Base-by-base conservation (phyloP, 192 early-diverging fungal genomes). In the Rhizophlyctis rosea region DNA sequence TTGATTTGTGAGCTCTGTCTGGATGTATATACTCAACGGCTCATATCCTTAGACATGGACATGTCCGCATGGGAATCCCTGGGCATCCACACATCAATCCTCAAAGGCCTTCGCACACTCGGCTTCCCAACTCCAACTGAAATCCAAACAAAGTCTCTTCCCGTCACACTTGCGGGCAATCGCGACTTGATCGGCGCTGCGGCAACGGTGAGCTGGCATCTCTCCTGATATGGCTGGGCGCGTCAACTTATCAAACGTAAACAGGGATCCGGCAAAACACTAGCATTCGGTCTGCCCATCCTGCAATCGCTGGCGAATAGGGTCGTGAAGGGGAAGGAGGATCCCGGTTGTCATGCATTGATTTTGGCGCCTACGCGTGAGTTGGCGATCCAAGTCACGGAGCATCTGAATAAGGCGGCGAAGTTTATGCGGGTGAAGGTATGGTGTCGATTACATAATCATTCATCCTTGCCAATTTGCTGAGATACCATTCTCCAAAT, bases 201-300 rank as follows among this genome's bases (percentile, higher is more conserved):
- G 1, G 91, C 94, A 63, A 98, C 96, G 3, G 85, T 85, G 76
- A 57, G 65, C 65, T 0, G 33, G 58, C 4, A 71, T 94, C 75
- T 94, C 93, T 5, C 72, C 95, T n/a, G n/a, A n/a, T n/a, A n/a
- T n/a, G n/a, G n/a, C n/a, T n/a, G n/a, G 34, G 60, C 93, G 31
- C 84, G 92, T 30, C 80, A 74, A 36, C 63, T 91, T 54, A 70
- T 27, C 34, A 21, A 52, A 25, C 14, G 61, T 39, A n/a, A 29
- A 53, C 63, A 83, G 79, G 92, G 95, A 59, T 94, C 91, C 0
- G 93, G 93, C 39, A 96, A 98, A 75, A 98, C 96, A 3, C 75
- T 98, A 53, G 93, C 93, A 0, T 98, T 95, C 77, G 94, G 94
- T 18, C 78, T 98, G 47, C 96, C 96, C 14, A 93, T 98, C 47